Evolutionary conservation across 148 eudicot genomes (phyloP).

Genomic region (Bassia scoparia): DNA sequence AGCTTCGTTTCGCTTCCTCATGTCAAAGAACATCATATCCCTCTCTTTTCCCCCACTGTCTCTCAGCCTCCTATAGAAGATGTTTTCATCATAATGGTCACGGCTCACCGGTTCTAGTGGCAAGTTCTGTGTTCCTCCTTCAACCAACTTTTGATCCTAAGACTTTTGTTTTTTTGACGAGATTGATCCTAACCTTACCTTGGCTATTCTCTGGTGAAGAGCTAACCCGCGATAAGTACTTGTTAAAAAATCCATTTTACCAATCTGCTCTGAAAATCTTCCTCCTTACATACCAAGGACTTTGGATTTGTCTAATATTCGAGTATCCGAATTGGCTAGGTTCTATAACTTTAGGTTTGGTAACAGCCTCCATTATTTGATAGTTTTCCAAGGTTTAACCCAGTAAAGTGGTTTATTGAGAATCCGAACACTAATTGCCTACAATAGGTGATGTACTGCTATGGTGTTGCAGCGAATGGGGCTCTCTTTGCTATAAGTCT

Average conservation of each 20-base stretch:
- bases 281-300: not conserved
- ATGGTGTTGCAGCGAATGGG: not conserved
- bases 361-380: not conserved
- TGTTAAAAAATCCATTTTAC: not conserved
- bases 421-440: not conserved
- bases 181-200: not conserved
- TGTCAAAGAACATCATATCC: not conserved
- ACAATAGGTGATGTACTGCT: not conserved
- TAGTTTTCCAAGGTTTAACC: not conserved
- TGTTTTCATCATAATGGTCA: not conserved
- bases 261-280: not conserved
- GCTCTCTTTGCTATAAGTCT: not conserved
- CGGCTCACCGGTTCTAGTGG: not conserved
- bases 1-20: not conserved
- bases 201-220: not conserved
- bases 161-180: too few relatives aligned
- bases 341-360: not conserved
- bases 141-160: not conserved
- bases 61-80: not conserved
- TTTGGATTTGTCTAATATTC: not conserved
- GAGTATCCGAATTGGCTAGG: not conserved
- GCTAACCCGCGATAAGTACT: not conserved
- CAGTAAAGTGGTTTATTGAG: not conserved
- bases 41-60: not conserved
- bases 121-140: not conserved